phyloP scores from a whole-genome alignment of 2,329 filamentous ascomycete genomes.

The Fusarium beomiforme region DNA sequence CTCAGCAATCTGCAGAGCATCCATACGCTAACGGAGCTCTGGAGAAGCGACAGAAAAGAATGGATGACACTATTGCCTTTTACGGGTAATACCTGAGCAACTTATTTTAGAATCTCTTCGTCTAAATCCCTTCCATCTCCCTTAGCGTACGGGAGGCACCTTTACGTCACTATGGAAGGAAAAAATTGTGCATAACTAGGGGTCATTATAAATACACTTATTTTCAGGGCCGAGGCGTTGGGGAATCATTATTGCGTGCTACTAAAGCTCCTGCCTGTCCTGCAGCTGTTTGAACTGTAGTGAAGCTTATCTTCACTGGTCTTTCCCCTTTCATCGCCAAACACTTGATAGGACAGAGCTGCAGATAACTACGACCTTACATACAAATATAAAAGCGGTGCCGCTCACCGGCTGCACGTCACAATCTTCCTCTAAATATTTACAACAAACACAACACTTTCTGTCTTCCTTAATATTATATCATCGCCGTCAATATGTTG shows the following conservation, averaged over 20 bases:
- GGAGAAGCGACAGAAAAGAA: constrained; percentile 17
- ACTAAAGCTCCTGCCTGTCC: constrained; percentile 1
- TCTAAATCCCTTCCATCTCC: constrained; percentile 16
- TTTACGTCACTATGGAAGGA: constrained; percentile 22
- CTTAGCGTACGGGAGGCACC: constrained; percentile 3
- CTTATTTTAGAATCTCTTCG: background rate
- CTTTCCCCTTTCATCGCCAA: constrained; percentile 1
- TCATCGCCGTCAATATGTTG: constrained; percentile 44
- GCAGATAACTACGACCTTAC: background rate
- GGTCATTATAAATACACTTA: constrained; percentile 24
- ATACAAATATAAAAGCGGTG: background rate
- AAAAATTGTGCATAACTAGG: constrained; percentile 10
- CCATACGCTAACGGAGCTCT: constrained; percentile 8
- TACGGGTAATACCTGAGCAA: background rate
- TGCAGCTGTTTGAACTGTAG: background rate
- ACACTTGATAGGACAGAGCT: constrained; percentile 3
- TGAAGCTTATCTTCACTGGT: constrained; percentile 14
- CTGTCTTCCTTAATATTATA: background rate
- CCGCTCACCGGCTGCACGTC: background rate
- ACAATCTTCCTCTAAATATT: background rate
- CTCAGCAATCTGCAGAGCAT: constrained; percentile 15
- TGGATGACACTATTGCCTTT: background rate
- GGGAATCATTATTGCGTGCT: background rate
- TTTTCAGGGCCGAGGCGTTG: background rate
- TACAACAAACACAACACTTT: background rate